phyloP scores from a whole-genome alignment of 495 filamentous ascomycete species.

The Xylaria telfairii region DNA sequence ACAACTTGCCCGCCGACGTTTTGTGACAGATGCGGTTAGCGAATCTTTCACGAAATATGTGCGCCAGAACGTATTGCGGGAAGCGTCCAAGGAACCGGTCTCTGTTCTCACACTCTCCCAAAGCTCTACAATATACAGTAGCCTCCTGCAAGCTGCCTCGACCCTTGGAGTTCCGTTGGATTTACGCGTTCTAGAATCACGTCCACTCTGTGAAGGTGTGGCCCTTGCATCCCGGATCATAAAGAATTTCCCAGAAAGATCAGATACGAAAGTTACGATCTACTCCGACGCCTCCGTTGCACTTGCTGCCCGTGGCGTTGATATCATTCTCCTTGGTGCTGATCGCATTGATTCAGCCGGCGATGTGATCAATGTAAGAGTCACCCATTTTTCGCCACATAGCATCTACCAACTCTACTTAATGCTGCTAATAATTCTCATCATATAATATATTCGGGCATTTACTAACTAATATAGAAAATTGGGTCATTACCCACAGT shows the following conservation, averaged over 20 bases:
- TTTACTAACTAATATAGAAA: conserved; percentile 48
- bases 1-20: conserved; percentile 30
- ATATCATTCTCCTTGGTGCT: conserved; percentile 66
- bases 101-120: conserved; percentile 64
- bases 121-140: conserved; percentile 62
- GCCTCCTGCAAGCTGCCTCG: conserved; percentile 34
- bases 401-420: not conserved
- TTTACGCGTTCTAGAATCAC: conserved; percentile 67
- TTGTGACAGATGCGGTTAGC: conserved; percentile 42
- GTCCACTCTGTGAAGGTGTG: conserved; percentile 70
- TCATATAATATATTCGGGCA: not conserved
- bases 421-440: not conserved
- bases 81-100: conserved; percentile 37
- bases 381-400: not conserved
- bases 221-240: conserved; percentile 58
- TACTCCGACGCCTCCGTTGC: conserved; percentile 68
- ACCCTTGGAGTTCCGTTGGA: conserved; percentile 47
- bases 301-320: conserved; percentile 51
- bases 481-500: conserved; percentile 65
- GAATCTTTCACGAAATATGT: conserved; percentile 39
- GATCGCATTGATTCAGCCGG: conserved; percentile 64
- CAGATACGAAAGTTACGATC: conserved; percentile 50
- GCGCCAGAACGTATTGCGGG: conserved; percentile 24
- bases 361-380: conserved; percentile 60
- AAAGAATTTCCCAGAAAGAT: conserved; percentile 35